Base-by-base conservation (phyloP, 2,329 filamentous ascomycete species). In the Fusarium siculi region DNA sequence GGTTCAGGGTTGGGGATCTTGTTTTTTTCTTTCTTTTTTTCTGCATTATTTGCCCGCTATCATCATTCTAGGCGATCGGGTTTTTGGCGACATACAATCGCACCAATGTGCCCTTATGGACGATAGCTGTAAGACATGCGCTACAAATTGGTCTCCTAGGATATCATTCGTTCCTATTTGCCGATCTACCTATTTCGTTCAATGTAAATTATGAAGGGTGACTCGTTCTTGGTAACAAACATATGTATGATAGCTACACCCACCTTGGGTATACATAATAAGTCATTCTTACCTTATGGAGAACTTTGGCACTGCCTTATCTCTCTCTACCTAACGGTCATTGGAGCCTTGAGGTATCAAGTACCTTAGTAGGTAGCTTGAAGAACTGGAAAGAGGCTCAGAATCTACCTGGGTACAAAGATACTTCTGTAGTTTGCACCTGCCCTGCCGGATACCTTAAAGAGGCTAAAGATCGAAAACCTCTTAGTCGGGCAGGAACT, bases 211-310 rank as follows among this genome's bases (percentile, higher is more conserved):
- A 57, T 49, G 23, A 59, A 30, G 53, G 49, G 39, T n/a, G 25
- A n/a, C 55, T 25, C 34, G 39, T 43, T 39, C 49, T 28, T 54
- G 15, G 34, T 7, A 34, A 36, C n/a, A 52, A 12, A 32, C 32
- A 14, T 44, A 49, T 61, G 52, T 70, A 66, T 70, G 55, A 69
- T 64, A 64, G 40, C n/a, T 52, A 36, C 30, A 50, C 16, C 21
- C 21, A 47, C 47, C 47, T 19, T 19, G 19, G 14, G 39, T 19
- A 52, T 19, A 52, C 30, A 30, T 23, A 34, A 52, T 34, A 52
- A 12, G n/a, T 23, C 28, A 34, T 49, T 23, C n/a, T 34, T 36
- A 52, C 12, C 30, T 34, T 15, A 15, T 9, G 16, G 11, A 34
- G 10, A 50, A 50, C n/a, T 23, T 34, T 14, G 30, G 47, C 16